Base-by-base conservation (phyloP, 805 yeast genomes). In the Wickerhamiella azyma region DNA sequence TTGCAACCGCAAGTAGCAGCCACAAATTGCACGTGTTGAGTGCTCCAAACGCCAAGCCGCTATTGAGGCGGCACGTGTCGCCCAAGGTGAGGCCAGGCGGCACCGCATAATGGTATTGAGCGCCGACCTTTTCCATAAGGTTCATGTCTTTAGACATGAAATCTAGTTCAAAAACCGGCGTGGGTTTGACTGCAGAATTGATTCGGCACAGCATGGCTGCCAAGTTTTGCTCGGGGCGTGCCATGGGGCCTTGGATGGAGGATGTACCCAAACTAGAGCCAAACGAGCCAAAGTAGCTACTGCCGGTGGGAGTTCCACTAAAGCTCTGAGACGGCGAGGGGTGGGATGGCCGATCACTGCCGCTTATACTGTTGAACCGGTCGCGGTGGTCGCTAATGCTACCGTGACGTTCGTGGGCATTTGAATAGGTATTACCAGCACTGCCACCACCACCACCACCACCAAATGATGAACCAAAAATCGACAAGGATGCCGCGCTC, bases 51-150 rank as follows among this genome's bases (percentile, higher is more conserved):
- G 52, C 82, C 8, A 75, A 64, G 14, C 67, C 62, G 0, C 84
- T 72, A 55, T 81, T 81, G 53, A 68, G 62, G 18, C 70, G 65
- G 54, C 84, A 79, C 1, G 71, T 77, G 39, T 77, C 77, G 11
- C 67, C 56, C 13, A 77, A 62, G 24, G 67, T 64, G 55, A 75
- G 67, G 3, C 73, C 76, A 19, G 69, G 71, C 0, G 75, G 74
- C 0, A 66, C 61, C 17, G 35, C 35, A 14, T 52, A 50, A 11
- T 29, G 33, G 38, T 58, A 52, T n/a, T 48, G 33, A 5, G 46
- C 32, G 9, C 59, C 61, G 13, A 53, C 45, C 17, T 28, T 36
- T 26, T 48, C 45, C 37, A 53, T 49, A 7, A 50, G 43, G 9
- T 47, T 28, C 26, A 47, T 38, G 18, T 45, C 42, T 16, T 45